Conservation (phyloP, 495 filamentous ascomycete species). For the Trichoderma orchidacearum region DNA sequence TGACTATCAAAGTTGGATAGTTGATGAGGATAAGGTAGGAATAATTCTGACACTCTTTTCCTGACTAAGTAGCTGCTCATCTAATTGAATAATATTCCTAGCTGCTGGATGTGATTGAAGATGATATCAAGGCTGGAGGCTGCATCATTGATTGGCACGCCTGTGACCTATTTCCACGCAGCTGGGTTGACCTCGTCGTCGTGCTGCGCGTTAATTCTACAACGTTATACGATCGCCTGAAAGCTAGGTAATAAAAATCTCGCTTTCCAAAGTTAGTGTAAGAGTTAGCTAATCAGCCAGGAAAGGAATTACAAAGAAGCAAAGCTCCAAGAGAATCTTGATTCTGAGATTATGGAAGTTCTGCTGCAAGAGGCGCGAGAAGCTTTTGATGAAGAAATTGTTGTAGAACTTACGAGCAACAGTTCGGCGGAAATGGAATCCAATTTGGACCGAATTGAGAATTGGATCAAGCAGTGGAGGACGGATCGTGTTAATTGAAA, state of each 20-base stretch:
- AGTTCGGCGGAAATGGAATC: conserved; percentile 67
- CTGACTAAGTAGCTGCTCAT: too few relatives aligned
- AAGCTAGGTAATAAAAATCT: conserved; percentile 40
- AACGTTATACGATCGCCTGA: conserved; percentile 74
- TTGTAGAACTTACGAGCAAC: conserved; percentile 83
- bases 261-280: too few relatives aligned
- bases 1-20: conserved; percentile 75
- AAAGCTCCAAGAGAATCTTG: conserved; percentile 92
- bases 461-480: conserved; percentile 76
- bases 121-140: conserved; percentile 65
- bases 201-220: conserved; percentile 72
- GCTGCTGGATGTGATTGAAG: conserved; percentile 82
- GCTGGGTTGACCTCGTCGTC: conserved; percentile 91
- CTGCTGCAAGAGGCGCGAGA: conserved; percentile 82
- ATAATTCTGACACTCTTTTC: too few relatives aligned
- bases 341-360: conserved; percentile 95
- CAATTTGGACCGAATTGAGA: conserved; percentile 72
- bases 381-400: conserved; percentile 72
- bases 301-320: conserved; percentile 62
- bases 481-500: conserved; percentile 24
- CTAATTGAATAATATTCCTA: too few relatives aligned
- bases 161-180: conserved; percentile 86
- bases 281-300: too few relatives aligned
- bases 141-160: conserved; percentile 97
- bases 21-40: conserved; percentile 96